A percentile compares a stretch with the other conserved stretches of the same genome.
Conservation (phyloP, 306 rosid genomes). For the Rubus parviflorus region DNA sequence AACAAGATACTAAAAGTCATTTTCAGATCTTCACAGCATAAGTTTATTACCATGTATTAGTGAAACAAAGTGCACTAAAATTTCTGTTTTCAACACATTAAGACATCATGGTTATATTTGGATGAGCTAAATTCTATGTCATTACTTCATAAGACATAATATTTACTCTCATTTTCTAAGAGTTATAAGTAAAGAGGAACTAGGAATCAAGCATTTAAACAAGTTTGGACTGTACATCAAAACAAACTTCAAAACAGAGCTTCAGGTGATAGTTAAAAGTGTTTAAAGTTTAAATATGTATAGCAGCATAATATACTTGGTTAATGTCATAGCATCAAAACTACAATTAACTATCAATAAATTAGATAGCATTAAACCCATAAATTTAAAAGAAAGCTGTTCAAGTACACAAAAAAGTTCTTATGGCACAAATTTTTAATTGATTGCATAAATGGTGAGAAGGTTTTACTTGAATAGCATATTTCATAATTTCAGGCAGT, state of each 20-base stretch:
- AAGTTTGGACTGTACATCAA: background rate
- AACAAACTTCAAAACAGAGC: background rate
- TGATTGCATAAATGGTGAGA: background rate
- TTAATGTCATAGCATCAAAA: background rate
- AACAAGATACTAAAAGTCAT: slow-evolving; percentile 6
- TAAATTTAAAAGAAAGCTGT: background rate
- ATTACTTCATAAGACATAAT: background rate
- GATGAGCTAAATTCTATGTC: background rate
- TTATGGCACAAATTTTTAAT: background rate
- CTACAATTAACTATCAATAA: background rate
- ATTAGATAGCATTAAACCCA: background rate
- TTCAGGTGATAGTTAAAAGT: too few species aligned
- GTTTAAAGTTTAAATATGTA: background rate
- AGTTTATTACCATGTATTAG: background rate
- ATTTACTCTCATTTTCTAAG: background rate
- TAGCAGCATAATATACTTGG: background rate
- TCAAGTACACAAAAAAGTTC: background rate
- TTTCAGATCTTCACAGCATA: background rate
- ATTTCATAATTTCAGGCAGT: background rate
- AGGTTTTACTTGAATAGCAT: background rate
- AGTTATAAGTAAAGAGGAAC: background rate
- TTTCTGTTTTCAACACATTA: background rate
- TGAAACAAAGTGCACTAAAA: background rate
- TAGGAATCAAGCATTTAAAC: background rate
- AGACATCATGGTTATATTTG: background rate